A percentile compares a stretch with the other conserved stretches of the same genome.
Evolutionary conservation across 768 basidiomycete species (phyloP).

Genomic region (Leccinum subgranulosum): DNA sequence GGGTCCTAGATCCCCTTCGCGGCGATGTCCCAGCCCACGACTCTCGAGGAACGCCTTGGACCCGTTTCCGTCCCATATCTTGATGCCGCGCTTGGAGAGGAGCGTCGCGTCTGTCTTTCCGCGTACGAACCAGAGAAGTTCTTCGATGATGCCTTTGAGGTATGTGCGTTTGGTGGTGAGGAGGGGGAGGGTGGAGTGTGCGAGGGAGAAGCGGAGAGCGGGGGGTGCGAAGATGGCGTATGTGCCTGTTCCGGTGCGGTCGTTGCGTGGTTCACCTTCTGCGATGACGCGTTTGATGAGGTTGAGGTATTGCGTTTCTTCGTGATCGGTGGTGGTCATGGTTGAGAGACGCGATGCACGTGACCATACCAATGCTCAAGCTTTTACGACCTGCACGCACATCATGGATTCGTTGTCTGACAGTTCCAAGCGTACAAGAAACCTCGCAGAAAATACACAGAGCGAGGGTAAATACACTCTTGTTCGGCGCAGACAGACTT

Average conservation of each 20-base stretch:
- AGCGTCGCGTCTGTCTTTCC: conserved; percentile 80
- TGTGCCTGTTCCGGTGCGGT: conserved; percentile 95
- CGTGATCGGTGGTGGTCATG: conserved; percentile 42
- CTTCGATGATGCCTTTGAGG: conserved; percentile 85
- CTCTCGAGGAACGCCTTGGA: conserved; percentile 82
- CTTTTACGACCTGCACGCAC: background rate
- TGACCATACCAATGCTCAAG: conserved; percentile 1
- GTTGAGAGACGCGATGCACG: background rate
- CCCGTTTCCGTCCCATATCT: conserved; percentile 98
- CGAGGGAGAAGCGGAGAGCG: conserved; percentile 84
- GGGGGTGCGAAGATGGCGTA: conserved; percentile 90
- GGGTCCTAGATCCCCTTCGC: conserved; percentile 92
- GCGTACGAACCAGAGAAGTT: conserved; percentile 90
- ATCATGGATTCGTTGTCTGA: conserved; percentile 5
- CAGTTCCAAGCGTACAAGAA: background rate
- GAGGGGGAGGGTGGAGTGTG: conserved; percentile 72
- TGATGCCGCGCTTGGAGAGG: conserved; percentile 78
- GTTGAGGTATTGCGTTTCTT: conserved; percentile 86
- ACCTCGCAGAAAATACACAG: conserved; percentile 15
- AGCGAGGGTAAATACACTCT: conserved; percentile 25
- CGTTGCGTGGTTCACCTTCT: conserved; percentile 74
- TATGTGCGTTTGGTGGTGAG: conserved; percentile 96
- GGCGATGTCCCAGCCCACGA: conserved; percentile 76
- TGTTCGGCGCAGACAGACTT: conserved; percentile 26
- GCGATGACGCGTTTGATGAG: conserved; percentile 77